Evolutionary conservation across 2,329 filamentous ascomycete species (phyloP).

Genomic region (Cladosporium phlei): DNA sequence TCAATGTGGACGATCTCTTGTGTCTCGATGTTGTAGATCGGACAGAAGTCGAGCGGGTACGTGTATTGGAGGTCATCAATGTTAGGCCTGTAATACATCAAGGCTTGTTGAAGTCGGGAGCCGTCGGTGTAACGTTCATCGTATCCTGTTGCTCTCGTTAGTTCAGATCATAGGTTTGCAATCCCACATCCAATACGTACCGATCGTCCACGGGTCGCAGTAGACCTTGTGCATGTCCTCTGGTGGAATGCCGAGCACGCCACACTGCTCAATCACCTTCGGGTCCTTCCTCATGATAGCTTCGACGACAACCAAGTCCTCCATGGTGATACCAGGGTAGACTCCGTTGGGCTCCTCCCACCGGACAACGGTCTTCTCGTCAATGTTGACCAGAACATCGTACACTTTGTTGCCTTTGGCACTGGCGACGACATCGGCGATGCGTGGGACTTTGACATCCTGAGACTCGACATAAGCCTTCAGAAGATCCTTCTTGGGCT

Average conservation of each 20-base stretch:
- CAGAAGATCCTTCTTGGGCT: slow-evolving; percentile 80
- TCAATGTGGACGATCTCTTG: slow-evolving; percentile 74
- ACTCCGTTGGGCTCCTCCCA: slow-evolving; percentile 70
- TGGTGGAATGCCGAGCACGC: slow-evolving; percentile 68
- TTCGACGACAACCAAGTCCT: slow-evolving; percentile 77
- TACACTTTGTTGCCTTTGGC: slow-evolving; percentile 69
- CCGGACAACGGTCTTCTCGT: slow-evolving; percentile 57
- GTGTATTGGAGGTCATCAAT: slow-evolving; percentile 81
- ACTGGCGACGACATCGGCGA: slow-evolving; percentile 77
- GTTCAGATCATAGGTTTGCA: not conserved
- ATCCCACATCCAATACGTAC: slow-evolving; percentile 51
- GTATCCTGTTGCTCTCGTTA: slow-evolving; percentile 40
- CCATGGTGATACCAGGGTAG: slow-evolving; percentile 84
- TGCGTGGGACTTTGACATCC: slow-evolving; percentile 47
- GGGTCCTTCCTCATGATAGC: slow-evolving; percentile 67
- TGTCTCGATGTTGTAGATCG: slow-evolving; percentile 76
- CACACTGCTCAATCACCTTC: slow-evolving; percentile 84
- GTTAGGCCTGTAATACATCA: slow-evolving; percentile 88
- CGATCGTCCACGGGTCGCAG: slow-evolving; percentile 91
- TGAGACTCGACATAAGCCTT: slow-evolving; percentile 67
- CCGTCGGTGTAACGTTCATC: slow-evolving; percentile 77
- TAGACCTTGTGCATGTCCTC: slow-evolving; percentile 90
- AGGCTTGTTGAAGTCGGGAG: slow-evolving; percentile 74
- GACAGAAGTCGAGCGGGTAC: slow-evolving; percentile 84
- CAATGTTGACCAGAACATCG: slow-evolving; percentile 71